Conservation (phyloP, 2,329 filamentous ascomycete species). For the Dothideomycetes sp. region DNA sequence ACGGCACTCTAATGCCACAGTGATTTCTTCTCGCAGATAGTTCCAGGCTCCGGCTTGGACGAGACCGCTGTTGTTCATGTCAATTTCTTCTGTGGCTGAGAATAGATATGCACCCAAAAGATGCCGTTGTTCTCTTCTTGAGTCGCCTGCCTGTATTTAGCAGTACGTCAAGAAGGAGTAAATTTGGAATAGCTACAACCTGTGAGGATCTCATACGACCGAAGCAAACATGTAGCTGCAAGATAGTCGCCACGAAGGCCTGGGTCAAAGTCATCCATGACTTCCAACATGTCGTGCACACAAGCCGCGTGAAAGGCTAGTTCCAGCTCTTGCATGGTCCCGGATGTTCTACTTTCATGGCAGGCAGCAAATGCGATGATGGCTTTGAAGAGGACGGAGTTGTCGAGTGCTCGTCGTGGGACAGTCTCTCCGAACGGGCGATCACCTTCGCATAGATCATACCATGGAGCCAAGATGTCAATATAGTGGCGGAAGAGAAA, state of each 20-base stretch:
- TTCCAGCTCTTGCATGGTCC: constrained; percentile 14
- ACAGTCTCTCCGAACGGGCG: neutral
- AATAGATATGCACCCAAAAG: constrained; percentile 35
- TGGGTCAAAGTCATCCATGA: constrained; percentile 21
- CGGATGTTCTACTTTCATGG: constrained; percentile 25
- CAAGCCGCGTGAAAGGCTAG: constrained; percentile 30
- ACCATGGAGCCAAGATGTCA: constrained; percentile 3
- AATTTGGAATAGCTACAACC: constrained; percentile 20
- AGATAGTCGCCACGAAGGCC: constrained; percentile 30
- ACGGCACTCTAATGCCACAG: constrained; percentile 33
- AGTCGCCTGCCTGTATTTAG: neutral
- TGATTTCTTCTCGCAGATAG: constrained; percentile 43
- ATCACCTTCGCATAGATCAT: constrained; percentile 3
- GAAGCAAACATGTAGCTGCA: constrained; percentile 36
- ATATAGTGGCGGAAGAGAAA: constrained; percentile 2
- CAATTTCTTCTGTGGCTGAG: constrained; percentile 23
- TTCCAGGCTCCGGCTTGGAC: constrained; percentile 39
- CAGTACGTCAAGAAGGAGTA: neutral
- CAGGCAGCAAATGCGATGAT: constrained; percentile 35
- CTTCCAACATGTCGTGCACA: constrained; percentile 26
- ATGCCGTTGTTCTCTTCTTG: constrained; percentile 32
- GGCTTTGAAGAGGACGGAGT: constrained; percentile 33
- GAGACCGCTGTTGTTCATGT: constrained; percentile 17
- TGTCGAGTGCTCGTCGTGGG: constrained; percentile 13
- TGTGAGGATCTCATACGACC: constrained; percentile 39